Base-by-base conservation (phyloP, 345 rosid genomes). In the Rhodamnia argentea region DNA sequence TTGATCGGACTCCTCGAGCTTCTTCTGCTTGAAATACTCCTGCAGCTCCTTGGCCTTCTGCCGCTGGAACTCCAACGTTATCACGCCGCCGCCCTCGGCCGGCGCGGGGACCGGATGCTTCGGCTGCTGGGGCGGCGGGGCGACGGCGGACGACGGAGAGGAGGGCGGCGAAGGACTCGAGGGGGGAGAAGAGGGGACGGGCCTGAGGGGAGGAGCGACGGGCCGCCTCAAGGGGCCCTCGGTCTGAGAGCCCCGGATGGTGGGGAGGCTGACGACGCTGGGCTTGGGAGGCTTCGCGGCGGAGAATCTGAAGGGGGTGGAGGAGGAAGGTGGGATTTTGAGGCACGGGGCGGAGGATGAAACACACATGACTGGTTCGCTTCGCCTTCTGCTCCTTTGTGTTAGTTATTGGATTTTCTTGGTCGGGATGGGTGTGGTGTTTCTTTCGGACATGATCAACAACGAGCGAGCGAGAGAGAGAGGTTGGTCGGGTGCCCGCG, bases 201-300 rank as follows among this genome's bases (percentile, higher is more conserved):
- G 87, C 53, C 90, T 91, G 50, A 92, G 90, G 83, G 95, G 87
- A 83, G 98, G 96, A 44, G 95, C 95, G 50, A 87, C 93, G 1
- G 99, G 99, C 87, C 99, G 93, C 91, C 99, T 91, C n/a, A 96
- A 82, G 0, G 99, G 99, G 7, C 99, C 98, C 51, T 95, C 99
- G 4, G 95, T 87, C 81, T 95, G 99, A 59, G 99, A 96, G 87
- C 95, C 88, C 88, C 94, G 93, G 44, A 97, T 18, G 90, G 60
- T 52, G 89, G 81, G 47, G 81, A 70, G 13, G 47, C 26, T 32
- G n/a, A 95, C 89, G 84, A 92, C 88, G 93, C 87, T 62, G 20
- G 90, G 90, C 4, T 91, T 90, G 58, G 90, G 76, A 12, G 93
- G 57, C 9, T 88, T 90, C 4, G 93, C 89, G 2, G 93, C 88